A percentile compares a stretch with the other conserved stretches of the same genome.
These are phyloP conservation scores for Monosporascus sp. DNA, from an alignment of 2,329 filamentous ascomycete genomes.

Conservation along the genomic window DNA sequence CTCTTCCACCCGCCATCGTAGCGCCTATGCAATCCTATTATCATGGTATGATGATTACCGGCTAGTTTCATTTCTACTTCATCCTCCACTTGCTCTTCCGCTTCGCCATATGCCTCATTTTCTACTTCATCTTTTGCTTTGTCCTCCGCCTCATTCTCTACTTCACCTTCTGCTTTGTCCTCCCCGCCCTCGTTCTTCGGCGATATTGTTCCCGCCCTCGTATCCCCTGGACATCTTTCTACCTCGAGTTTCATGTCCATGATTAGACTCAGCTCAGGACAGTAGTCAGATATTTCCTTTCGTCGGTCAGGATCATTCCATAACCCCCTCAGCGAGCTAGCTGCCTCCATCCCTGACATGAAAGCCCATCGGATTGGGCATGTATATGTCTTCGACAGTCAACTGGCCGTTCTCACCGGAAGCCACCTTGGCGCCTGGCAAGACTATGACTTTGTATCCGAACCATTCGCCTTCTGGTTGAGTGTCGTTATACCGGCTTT, in stretches of 20 bases:
- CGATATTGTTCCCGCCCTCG: constrained; percentile 6
- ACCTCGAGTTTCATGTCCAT: constrained; percentile 52
- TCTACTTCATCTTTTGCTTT: no score
- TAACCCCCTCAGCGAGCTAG: constrained; percentile 36
- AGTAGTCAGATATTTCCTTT: constrained; percentile 47
- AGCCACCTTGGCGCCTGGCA: constrained; percentile 45
- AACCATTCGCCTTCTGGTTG: constrained; percentile 53
- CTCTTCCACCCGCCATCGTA: no score
- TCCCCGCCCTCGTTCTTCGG: no score
- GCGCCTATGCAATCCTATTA: no score
- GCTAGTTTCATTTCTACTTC: no score
- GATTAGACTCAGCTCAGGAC: constrained; percentile 49
- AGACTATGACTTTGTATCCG: constrained; percentile 38
- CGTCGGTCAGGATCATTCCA: constrained; percentile 41
- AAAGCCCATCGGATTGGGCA: constrained; percentile 48
- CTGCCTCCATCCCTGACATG: constrained; percentile 41
- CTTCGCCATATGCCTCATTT: no score
- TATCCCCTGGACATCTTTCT: constrained; percentile 37
- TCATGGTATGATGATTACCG: no score
- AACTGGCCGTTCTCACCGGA: constrained; percentile 33
- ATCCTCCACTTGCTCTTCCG: no score
- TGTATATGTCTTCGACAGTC: constrained; percentile 44
- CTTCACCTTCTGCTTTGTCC: no score
- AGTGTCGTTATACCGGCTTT: constrained; percentile 44
- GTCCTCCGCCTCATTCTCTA: no score